Base-by-base conservation (phyloP, 1,139 yeast species). In the Magnusiomyces ingens region DNA sequence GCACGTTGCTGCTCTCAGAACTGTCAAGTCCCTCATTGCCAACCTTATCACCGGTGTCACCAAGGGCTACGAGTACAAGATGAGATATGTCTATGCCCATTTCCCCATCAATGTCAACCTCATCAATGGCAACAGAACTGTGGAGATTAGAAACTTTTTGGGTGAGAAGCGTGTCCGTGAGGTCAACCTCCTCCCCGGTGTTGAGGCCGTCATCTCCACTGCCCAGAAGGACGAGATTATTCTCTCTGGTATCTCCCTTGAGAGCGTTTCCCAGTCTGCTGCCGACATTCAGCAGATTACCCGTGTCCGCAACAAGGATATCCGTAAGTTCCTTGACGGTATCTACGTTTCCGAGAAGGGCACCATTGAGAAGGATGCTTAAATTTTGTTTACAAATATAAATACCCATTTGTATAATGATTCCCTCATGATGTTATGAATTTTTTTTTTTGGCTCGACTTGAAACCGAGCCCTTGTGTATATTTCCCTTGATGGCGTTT, bases 71-170 rank as follows among this genome's bases (percentile, higher is more conserved):
- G 84, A 86, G 80, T 93, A 93, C 95, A 93, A 93, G 90, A 85
- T 93, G 96, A 89, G 98, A 83, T 91, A 90, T 77, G 99, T 93
- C 66, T 94, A 93, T 75, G 99, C 99, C 85, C 99, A 94, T 88
- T 93, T 93, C 96, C 99, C 99, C 75, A 94, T 94, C 79, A 93
- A 94, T 78, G 97, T 93, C 68, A 93, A 91, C 82, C 85, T 88
- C 67, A 76, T 80, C 68, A 87, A 89, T 56, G 91, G 90, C 70
- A 77, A 81, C 60, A 76, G 80, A 63, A 81, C 71, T 71, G 86
- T 91, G 69, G 99, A 93, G 81, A 91, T 93, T 81, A 91, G 99
- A 87, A 93, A 93, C 82, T 93, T 89, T 85, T 84, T 93, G 79
- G 97, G 97, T 80, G 97, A 91, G 81, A 91, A 88, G 85, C 84